These are phyloP conservation scores for Hypomontagnella monticulosa DNA, from an alignment of 495 filamentous ascomycete genomes.

Conservation along the genomic window DNA sequence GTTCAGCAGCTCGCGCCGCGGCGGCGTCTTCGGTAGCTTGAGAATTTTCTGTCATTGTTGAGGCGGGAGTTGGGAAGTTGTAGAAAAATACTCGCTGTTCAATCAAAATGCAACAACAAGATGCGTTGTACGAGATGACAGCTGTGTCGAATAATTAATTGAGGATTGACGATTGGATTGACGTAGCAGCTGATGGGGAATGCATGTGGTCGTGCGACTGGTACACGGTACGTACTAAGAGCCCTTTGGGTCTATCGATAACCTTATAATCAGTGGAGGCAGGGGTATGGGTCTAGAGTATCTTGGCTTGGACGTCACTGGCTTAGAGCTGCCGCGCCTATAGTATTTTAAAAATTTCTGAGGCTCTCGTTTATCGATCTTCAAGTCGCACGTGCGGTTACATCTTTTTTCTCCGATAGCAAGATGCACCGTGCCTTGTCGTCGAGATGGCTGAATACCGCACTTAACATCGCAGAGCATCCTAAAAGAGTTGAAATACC, in stretches of 20 bases:
- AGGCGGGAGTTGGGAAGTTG: background rate
- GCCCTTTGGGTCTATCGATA: slow-evolving; percentile 30
- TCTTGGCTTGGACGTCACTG: slow-evolving; percentile 23
- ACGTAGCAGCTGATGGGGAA: slow-evolving; percentile 26
- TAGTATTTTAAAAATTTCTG: slow-evolving; percentile 11
- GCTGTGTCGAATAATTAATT: slow-evolving; percentile 22
- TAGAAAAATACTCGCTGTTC: slow-evolving; percentile 6
- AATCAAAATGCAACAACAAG: slow-evolving; percentile 12
- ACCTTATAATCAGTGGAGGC: slow-evolving; percentile 12
- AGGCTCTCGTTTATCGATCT: background rate
- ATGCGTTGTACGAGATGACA: slow-evolving; percentile 30
- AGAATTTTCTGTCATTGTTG: slow-evolving; percentile 40
- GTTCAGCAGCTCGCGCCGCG: slow-evolving; percentile 73
- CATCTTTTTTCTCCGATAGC: slow-evolving; percentile 15
- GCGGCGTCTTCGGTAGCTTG: slow-evolving; percentile 51
- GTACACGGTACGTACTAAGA: slow-evolving; percentile 15
- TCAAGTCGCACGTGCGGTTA: slow-evolving; percentile 9
- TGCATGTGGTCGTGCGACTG: background rate
- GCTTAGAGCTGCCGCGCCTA: background rate
- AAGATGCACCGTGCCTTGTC: slow-evolving; percentile 60
- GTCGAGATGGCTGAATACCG: slow-evolving; percentile 54
- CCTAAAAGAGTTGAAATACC: slow-evolving; percentile 48
- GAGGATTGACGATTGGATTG: slow-evolving; percentile 22
- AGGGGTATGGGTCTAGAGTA: background rate
- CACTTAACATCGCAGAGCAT: slow-evolving; percentile 52